Percentiles rank a stretch among this genome's conserved stretches.
Conservation (phyloP, 805 yeast species). For the Wickerhamiella galacta region DNA sequence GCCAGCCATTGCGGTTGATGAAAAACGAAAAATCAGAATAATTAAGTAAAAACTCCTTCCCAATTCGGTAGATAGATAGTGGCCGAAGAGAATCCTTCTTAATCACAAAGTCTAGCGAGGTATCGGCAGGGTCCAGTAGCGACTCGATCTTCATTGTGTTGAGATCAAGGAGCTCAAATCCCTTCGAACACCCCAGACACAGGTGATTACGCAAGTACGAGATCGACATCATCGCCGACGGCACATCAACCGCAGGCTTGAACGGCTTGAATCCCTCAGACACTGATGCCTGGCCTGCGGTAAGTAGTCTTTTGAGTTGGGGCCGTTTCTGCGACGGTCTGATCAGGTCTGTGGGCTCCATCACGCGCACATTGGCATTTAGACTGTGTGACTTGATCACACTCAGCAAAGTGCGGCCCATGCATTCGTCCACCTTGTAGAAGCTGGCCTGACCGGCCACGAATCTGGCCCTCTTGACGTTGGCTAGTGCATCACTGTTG, state of each 20-base stretch:
- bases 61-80: slow-evolving; percentile 76
- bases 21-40: slow-evolving; percentile 90
- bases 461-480: slow-evolving; percentile 48
- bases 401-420: slow-evolving; percentile 74
- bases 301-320: slow-evolving; percentile 24
- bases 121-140: slow-evolving; percentile 93
- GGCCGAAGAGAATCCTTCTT: slow-evolving; percentile 74
- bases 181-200: slow-evolving; percentile 91
- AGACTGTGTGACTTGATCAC: slow-evolving; percentile 74
- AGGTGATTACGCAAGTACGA: slow-evolving; percentile 76
- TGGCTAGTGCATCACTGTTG: slow-evolving; percentile 26
- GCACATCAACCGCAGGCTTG: slow-evolving; percentile 57
- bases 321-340: slow-evolving; percentile 24
- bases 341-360: slow-evolving; percentile 72
- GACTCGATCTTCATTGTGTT: slow-evolving; percentile 76
- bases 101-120: slow-evolving; percentile 85
- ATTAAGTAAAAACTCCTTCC: slow-evolving; percentile 71
- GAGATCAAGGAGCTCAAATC: slow-evolving; percentile 84
- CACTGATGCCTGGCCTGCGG: slow-evolving; percentile 24
- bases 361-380: slow-evolving; percentile 58
- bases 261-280: slow-evolving; percentile 51
- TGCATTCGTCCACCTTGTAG: slow-evolving; percentile 85
- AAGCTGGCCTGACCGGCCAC: slow-evolving; percentile 75
- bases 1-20: slow-evolving; percentile 92
- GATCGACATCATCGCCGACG: slow-evolving; percentile 79